Base-by-base conservation (phyloP, 225 moss, liverwort and hornwort species). In the Takakia lepidozioides region DNA sequence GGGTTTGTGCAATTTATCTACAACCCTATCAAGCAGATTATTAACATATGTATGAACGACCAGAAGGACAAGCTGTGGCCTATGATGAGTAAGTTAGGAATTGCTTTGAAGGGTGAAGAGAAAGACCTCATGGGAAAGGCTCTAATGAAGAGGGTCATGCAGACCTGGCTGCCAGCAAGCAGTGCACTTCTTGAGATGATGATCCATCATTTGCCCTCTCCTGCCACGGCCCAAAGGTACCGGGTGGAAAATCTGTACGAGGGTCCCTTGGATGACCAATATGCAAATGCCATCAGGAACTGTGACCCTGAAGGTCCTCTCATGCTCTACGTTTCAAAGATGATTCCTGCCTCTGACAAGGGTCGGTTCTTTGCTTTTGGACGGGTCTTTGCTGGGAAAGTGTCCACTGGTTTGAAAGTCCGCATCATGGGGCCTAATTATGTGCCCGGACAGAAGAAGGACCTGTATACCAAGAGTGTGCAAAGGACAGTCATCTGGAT, bases 191-290 rank as follows among this genome's bases (percentile, higher is more conserved):
- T 80, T 66, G 80, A 80, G 75, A 80, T 80, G 80, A 74, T 80
- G 80, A 74, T 80, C 60, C 75, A 66, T 57, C 80, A 80, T 57
- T 54, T 80, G 53, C 80, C 80, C 0, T 80, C 80, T 1, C 75
- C 80, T 1, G 66, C 70, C 0, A 74, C 24, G 3, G 80, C 80
- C 0, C 80, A 80, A 54, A 58, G 1, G 60, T 80, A 80, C 71
- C 73, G 80, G 60, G 80, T 80, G 67, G 80, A 80, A 67, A 80
- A 80, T 25, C 27, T 80, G 64, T 80, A 80, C 40, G 80, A 80
- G 59, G 80, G 80, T 38, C 80, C 80, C 0, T 3, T 80, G 67
- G 80, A 80, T 43, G 80, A 80, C 29, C 64, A 67, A 59, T 80
- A 75, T 27, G 80, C 80, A 4, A 80, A 60, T 37, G 70, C 80